Conservation (phyloP, 2,329 filamentous ascomycete species). For the Coleophoma eucalyptorum region DNA sequence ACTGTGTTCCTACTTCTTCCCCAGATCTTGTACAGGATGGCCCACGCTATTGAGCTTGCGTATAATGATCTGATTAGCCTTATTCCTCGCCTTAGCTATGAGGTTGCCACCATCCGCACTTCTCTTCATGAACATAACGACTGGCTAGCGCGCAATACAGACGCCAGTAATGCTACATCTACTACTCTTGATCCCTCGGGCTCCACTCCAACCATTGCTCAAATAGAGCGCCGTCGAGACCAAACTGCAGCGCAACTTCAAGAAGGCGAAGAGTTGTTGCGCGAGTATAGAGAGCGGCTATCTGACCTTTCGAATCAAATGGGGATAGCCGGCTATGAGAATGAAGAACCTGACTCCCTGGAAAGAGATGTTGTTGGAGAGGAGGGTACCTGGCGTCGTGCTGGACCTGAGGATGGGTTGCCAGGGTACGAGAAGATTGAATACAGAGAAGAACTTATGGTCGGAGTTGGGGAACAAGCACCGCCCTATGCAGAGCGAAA, state of each 20-base stretch:
- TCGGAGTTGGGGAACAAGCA: constrained; percentile 22
- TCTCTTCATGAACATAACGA: not conserved
- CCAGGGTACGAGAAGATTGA: constrained; percentile 25
- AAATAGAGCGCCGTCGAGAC: not conserved
- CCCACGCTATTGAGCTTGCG: not conserved
- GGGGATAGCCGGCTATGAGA: constrained; percentile 24
- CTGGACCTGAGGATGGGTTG: constrained; percentile 26
- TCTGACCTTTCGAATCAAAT: constrained; percentile 10
- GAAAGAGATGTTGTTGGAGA: constrained; percentile 19
- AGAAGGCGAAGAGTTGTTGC: constrained; percentile 16
- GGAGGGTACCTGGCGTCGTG: constrained; percentile 25
- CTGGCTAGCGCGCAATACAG: not conserved
- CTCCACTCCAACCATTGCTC: not conserved
- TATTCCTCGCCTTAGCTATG: not conserved
- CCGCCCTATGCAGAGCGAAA: not conserved
- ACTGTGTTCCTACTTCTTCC: too few species aligned
- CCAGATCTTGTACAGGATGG: too few species aligned
- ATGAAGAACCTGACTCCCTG: constrained; percentile 19
- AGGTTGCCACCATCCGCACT: not conserved
- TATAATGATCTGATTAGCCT: not conserved
- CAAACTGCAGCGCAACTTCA: not conserved
- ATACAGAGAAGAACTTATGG: constrained; percentile 26
- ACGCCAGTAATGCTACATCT: not conserved
- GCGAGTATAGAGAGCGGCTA: constrained; percentile 17
- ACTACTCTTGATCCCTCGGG: not conserved